Evolutionary conservation across 1,284 basidiomycete species (phyloP).

Genomic region (Sanguinoderma infundibulare): DNA sequence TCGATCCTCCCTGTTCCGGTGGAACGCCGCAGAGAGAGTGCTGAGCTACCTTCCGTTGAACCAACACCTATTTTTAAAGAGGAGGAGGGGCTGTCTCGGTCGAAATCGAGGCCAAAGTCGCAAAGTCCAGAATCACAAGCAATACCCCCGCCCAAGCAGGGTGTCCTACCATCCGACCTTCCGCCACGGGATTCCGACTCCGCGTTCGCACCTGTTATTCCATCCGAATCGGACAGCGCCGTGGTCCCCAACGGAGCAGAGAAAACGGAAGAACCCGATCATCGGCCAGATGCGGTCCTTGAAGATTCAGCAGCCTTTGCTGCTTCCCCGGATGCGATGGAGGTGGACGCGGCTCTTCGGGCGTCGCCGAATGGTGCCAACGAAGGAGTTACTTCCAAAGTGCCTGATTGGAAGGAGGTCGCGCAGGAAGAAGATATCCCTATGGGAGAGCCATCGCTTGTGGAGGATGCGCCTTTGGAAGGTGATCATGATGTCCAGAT

Average conservation of each 20-base stretch:
- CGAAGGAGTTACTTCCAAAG: not conserved
- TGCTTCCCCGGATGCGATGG: constrained; percentile 11
- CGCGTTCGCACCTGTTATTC: not conserved
- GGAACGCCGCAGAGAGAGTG: not conserved
- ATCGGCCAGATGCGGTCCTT: not conserved
- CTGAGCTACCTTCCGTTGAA: too few relatives aligned
- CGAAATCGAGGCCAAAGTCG: not conserved
- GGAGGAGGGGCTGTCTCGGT: not conserved
- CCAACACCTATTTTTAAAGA: not conserved
- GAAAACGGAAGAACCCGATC: not conserved
- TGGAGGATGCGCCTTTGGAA: not conserved
- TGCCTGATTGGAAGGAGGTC: not conserved
- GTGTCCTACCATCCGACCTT: not conserved
- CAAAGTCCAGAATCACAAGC: not conserved
- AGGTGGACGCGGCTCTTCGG: not conserved
- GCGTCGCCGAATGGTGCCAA: not conserved
- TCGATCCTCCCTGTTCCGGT: not conserved
- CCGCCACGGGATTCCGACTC: not conserved
- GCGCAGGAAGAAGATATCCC: not conserved
- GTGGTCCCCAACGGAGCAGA: not conserved
- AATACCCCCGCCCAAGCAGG: not conserved
- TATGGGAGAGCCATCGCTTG: not conserved
- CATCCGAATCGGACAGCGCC: not conserved
- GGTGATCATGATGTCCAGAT: constrained; percentile 1
- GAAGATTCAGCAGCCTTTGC: not conserved